Evolutionary conservation across 2,329 filamentous ascomycete genomes (phyloP).

Genomic region (Akanthomyces uredinophilus): DNA sequence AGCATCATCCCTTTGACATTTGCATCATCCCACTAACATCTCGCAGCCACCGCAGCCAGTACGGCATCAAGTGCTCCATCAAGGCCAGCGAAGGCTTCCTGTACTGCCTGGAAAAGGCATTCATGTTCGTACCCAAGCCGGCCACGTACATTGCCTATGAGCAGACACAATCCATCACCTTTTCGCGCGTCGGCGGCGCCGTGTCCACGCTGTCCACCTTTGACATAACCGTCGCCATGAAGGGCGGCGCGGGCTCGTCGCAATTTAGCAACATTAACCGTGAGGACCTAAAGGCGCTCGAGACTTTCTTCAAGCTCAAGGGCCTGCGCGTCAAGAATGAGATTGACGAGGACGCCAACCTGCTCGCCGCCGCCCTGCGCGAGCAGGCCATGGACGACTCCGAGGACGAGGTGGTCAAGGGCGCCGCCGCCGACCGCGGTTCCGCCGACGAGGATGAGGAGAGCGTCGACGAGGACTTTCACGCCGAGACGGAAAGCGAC

Average conservation of each 20-base stretch:
- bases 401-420: constrained; percentile 70
- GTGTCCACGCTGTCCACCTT: constrained; percentile 93
- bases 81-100: constrained; percentile 97
- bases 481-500: constrained; percentile 85
- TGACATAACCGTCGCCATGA: constrained; percentile 90
- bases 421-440: constrained; percentile 68
- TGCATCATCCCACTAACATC: not conserved
- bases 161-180: constrained; percentile 83
- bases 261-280: constrained; percentile 99
- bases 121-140: constrained; percentile 98
- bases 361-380: constrained; percentile 74
- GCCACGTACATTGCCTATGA: constrained; percentile 97
- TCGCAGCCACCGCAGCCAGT: constrained; percentile 76
- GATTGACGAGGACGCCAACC: constrained; percentile 86
- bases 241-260: constrained; percentile 78
- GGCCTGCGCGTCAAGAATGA: constrained; percentile 96
- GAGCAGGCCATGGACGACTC: constrained; percentile 79
- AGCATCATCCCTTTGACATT: not conserved
- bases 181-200: constrained; percentile 91
- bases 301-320: constrained; percentile 96
- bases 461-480: constrained; percentile 93
- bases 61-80: constrained; percentile 98
- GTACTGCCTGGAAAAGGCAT: constrained; percentile 95
- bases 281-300: constrained; percentile 93
- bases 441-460: constrained; percentile 96